Evolutionary conservation across 768 basidiomycete species (phyloP), one percentile per base, ranked within the genome.

Genomic region (Cubamyces lactineus): DNA sequence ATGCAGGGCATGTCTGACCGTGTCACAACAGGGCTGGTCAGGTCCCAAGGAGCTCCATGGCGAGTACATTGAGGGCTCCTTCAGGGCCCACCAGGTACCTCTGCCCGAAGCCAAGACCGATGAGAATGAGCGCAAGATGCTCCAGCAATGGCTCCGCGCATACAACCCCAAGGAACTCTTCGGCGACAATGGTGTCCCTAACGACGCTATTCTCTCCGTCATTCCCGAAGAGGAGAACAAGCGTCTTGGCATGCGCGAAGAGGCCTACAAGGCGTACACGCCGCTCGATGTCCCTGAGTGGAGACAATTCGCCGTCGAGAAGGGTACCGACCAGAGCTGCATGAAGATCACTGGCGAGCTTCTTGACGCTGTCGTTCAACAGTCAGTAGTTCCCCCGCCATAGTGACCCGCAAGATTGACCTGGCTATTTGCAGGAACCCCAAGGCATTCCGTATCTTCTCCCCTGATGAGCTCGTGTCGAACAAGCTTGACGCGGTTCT

Each of bases 401-500:
- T 24, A 8, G 40, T 42, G 34, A 40, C 28, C 23, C 16, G 6
- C 21, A 50, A 4, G 56, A 42, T 13, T 39, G 7, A 5, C 16
- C 21, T 45, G 17, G 34, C 4, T 26, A 39, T 34, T 8, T 11
- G 12, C 58, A 88, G 86, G 54, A 94, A 97, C 72, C 90, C 89
- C 1, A 80, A 75, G 19, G 79, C 82, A 0, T 95, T 95, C 82
- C 84, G 94, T 41, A 91, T 96, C 61, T 96, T 96, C 78, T 93
- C 89, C 21, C 94, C 94, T 0, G 94, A 97, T 66, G 92, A 94
- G 68, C 78, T 94, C 1, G 85, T 88, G 12, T 92, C 89, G 42
- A 95, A 95, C 75, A 95, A 94, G 75, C 85, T 97, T 9, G 91
- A 92, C 68, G 90, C 85, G 3, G 87, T 90, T 6, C 83, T 95